Evolutionary conservation across 805 yeast species (phyloP).

Genomic region (Ogataea neopini): DNA sequence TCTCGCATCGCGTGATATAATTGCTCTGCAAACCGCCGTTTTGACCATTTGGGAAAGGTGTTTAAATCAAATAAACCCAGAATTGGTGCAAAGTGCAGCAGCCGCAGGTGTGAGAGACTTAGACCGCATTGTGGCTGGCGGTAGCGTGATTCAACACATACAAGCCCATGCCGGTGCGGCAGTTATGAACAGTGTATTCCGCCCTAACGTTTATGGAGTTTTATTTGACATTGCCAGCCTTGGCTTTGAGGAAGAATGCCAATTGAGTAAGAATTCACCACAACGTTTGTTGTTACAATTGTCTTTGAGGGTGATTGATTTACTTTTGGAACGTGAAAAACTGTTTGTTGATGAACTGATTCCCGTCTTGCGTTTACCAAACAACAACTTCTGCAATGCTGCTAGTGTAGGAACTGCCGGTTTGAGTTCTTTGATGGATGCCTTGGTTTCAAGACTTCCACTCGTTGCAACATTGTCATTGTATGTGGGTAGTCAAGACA

Average conservation of each 20-base stretch:
- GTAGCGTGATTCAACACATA: constrained; percentile 50
- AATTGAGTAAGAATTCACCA: constrained; percentile 33
- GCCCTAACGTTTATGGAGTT: constrained; percentile 53
- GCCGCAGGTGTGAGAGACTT: constrained; percentile 45
- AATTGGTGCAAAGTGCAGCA: constrained; percentile 51
- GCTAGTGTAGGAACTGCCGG: constrained; percentile 58
- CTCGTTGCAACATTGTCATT: constrained; percentile 73
- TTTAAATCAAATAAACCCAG: constrained; percentile 52
- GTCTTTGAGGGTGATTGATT: constrained; percentile 46
- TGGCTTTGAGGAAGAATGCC: constrained; percentile 55
- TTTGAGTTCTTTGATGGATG: constrained; percentile 64
- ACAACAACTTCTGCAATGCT: constrained; percentile 42
- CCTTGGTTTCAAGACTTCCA: constrained; percentile 68
- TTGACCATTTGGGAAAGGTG: constrained; percentile 52
- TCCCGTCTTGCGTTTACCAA: constrained; percentile 47
- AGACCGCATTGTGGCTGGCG: constrained; percentile 46
- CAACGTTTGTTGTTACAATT: constrained; percentile 39
- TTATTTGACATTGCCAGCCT: constrained; percentile 57
- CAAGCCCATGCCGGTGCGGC: constrained; percentile 72
- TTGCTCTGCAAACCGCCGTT: constrained; percentile 53
- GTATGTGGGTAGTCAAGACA: constrained; percentile 62
- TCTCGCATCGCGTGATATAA: constrained; percentile 37
- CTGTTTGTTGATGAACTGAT: constrained; percentile 57
- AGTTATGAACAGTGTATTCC: constrained; percentile 60
- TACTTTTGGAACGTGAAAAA: constrained; percentile 54